Conservation (phyloP, 2,329 filamentous ascomycete species). For the Ploettnerulaceae sp. region DNA sequence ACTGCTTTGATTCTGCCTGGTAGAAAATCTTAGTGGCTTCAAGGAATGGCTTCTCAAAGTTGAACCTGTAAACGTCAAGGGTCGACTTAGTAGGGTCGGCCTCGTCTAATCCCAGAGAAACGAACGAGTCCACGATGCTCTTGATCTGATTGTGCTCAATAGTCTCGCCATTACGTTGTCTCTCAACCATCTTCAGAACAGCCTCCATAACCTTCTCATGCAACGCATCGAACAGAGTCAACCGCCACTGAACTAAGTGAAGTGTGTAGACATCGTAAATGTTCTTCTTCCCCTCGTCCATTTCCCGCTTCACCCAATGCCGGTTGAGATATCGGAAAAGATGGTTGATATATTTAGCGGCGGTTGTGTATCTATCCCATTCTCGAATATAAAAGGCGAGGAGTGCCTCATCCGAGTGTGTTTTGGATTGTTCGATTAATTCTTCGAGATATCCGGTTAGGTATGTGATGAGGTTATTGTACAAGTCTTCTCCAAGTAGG, state of each 20-base stretch:
- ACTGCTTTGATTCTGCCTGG: slow-evolving; percentile 84
- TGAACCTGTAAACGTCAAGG: slow-evolving; percentile 85
- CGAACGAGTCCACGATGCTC: slow-evolving; percentile 92
- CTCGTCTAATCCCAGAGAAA: slow-evolving; percentile 91
- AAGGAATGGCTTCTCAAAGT: slow-evolving; percentile 92
- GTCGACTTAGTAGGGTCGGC: slow-evolving; percentile 90
- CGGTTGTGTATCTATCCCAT: slow-evolving; percentile 92
- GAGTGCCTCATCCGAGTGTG: slow-evolving; percentile 83
- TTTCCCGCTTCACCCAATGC: slow-evolving; percentile 98
- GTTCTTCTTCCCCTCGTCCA: slow-evolving; percentile 97
- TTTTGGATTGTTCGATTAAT: slow-evolving; percentile 67
- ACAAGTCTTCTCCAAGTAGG: slow-evolving; percentile 90
- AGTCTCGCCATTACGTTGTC: slow-evolving; percentile 94
- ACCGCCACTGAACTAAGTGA: slow-evolving; percentile 92
- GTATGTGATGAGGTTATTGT: slow-evolving; percentile 85
- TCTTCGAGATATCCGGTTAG: slow-evolving; percentile 68
- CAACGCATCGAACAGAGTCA: slow-evolving; percentile 81
- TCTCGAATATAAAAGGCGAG: slow-evolving; percentile 92
- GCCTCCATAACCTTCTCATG: slow-evolving; percentile 89
- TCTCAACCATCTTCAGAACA: slow-evolving; percentile 91
- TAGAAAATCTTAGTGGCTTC: slow-evolving; percentile 82
- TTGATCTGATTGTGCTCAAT: slow-evolving; percentile 98
- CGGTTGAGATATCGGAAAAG: slow-evolving; percentile 93
- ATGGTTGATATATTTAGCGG: slow-evolving; percentile 96
- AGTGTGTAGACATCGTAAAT: slow-evolving; percentile 98